A percentile compares a stretch with the other conserved stretches of the same genome.
phyloP scores from a whole-genome alignment of 1,139 yeast genomes.

The Lodderomyces beijingensis region DNA sequence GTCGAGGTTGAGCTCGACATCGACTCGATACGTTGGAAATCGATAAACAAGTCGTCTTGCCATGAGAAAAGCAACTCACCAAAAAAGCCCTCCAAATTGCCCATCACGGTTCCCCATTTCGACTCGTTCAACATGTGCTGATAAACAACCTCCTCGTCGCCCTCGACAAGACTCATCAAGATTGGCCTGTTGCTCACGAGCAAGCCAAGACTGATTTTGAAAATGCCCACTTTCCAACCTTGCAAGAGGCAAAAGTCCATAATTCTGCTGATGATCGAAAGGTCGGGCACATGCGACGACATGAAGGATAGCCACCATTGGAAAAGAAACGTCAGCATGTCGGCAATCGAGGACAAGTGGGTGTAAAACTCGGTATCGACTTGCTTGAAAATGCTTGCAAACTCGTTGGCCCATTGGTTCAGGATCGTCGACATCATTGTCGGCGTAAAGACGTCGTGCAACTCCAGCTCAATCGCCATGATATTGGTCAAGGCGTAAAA shows the following conservation, averaged over 20 bases:
- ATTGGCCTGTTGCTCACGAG: conserved; percentile 48
- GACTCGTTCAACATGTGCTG: conserved; percentile 58
- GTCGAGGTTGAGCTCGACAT: conserved; percentile 33
- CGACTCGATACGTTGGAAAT: conserved; percentile 14
- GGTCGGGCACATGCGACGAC: conserved; percentile 56
- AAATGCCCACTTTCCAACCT: conserved; percentile 62
- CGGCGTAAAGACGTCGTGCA: conserved; percentile 54
- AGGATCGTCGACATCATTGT: conserved; percentile 56
- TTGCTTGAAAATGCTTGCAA: conserved; percentile 38
- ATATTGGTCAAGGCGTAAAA: conserved; percentile 55
- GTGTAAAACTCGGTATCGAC: conserved; percentile 39
- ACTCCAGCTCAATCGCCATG: conserved; percentile 57
- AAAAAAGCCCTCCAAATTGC: conserved; percentile 43
- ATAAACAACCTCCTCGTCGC: conserved; percentile 58
- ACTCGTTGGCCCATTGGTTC: conserved; percentile 51
- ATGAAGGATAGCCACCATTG: conserved; percentile 70
- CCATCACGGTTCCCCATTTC: conserved; percentile 49
- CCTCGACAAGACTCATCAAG: conserved; percentile 40
- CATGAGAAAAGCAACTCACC: conserved; percentile 36
- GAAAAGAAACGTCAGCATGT: conserved; percentile 43
- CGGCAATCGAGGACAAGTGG: conserved; percentile 38
- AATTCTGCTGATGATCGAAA: conserved; percentile 45
- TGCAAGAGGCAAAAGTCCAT: conserved; percentile 56
- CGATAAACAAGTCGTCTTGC: conserved; percentile 29
- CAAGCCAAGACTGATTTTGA: conserved; percentile 57